Evolutionary conservation across 257 asterid species (phyloP).

Genomic region (Solanum tacnaense): DNA sequence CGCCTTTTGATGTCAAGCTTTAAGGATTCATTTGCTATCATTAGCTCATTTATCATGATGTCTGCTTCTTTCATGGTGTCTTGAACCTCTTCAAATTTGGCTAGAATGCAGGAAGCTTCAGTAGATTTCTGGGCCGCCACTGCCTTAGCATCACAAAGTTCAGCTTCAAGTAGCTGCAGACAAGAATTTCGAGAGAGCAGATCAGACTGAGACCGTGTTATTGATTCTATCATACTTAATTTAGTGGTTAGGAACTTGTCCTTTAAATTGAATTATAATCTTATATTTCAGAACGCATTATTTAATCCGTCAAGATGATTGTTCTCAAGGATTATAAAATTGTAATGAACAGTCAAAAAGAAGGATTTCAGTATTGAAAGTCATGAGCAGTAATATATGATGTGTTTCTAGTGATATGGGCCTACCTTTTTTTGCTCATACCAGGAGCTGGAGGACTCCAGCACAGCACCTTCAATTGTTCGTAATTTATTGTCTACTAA

Average conservation of each 20-base stretch:
- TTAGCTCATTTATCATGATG: slow-evolving; percentile 74
- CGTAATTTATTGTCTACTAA: slow-evolving; percentile 43
- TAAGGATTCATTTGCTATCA: slow-evolving; percentile 79
- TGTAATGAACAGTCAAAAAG: neutral
- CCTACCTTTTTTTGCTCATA: slow-evolving; percentile 61
- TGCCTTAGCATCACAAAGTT: slow-evolving; percentile 68
- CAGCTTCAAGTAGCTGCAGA: slow-evolving; percentile 64
- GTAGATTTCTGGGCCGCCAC: slow-evolving; percentile 71
- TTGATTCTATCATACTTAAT: neutral
- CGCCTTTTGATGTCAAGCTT: slow-evolving; percentile 48
- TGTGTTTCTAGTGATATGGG: neutral
- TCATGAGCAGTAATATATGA: neutral
- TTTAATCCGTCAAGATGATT: neutral
- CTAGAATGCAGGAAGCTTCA: slow-evolving; percentile 74
- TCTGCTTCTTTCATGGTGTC: slow-evolving; percentile 86
- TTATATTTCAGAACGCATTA: neutral
- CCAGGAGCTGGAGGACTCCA: slow-evolving; percentile 47
- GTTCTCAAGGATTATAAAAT: neutral
- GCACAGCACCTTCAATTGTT: slow-evolving; percentile 38
- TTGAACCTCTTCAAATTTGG: slow-evolving; percentile 87
- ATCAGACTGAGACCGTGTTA: neutral
- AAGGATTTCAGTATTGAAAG: neutral
- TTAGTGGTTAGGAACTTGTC: neutral
- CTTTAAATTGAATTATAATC: neutral
- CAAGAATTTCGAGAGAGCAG: neutral